These are phyloP conservation scores for Sordariomycetes sp. DNA, from an alignment of 2,329 filamentous ascomycete species.

Conservation along the genomic window DNA sequence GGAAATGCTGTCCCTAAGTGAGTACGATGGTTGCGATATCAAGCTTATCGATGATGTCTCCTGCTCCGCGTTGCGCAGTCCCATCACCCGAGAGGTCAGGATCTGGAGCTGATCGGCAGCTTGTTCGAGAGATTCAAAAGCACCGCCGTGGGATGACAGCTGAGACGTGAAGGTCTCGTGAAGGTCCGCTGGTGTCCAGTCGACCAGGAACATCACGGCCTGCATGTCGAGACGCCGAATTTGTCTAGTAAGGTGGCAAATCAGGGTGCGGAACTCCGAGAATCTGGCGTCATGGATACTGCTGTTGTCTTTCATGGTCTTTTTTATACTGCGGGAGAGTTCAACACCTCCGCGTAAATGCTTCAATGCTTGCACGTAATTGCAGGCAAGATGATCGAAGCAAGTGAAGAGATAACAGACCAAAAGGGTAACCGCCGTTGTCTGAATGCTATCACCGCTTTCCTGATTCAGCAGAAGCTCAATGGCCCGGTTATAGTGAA, in stretches of 20 bases:
- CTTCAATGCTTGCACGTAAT: slow-evolving; percentile 21
- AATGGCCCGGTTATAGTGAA: slow-evolving; percentile 19
- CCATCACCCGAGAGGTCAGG: slow-evolving; percentile 19
- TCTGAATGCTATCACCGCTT: slow-evolving; percentile 10
- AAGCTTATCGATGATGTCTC: slow-evolving; percentile 8
- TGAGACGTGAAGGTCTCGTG: slow-evolving; percentile 10
- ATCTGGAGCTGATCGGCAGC: slow-evolving; percentile 20
- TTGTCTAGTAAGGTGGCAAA: slow-evolving; percentile 19
- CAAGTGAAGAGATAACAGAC: slow-evolving; percentile 29
- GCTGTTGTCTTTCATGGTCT: slow-evolving; percentile 6
- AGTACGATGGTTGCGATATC: slow-evolving; percentile 3
- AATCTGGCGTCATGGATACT: slow-evolving; percentile 5
- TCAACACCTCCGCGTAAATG: slow-evolving; percentile 24
- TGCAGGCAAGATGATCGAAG: slow-evolving; percentile 24
- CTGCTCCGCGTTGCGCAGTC: slow-evolving; percentile 14
- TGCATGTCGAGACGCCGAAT: slow-evolving; percentile 26
- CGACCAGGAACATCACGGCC: slow-evolving; percentile 20
- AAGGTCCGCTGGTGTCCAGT: slow-evolving; percentile 20
- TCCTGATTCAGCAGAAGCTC: slow-evolving; percentile 16
- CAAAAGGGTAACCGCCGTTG: slow-evolving; percentile 22
- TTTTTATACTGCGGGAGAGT: slow-evolving; percentile 15
- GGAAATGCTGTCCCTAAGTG: slow-evolving; percentile 7
- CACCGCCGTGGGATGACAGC: slow-evolving; percentile 6
- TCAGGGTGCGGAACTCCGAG: slow-evolving; percentile 12
- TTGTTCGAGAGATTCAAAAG: slow-evolving; percentile 19